Conservation (phyloP, 345 rosid genomes). For the Pistacia vera region DNA sequence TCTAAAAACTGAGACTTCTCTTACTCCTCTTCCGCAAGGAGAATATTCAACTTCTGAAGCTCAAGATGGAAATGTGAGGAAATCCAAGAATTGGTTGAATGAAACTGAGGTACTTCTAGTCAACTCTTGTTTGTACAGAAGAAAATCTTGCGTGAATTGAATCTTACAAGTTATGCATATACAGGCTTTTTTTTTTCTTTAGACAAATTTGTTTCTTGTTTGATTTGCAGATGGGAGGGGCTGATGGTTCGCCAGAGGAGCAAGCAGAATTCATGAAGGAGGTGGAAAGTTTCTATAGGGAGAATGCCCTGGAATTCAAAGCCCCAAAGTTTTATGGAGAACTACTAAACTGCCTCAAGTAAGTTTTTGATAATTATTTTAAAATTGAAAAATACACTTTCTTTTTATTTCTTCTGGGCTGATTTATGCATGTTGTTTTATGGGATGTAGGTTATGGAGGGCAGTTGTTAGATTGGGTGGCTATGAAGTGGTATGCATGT, state of each 20-base stretch:
- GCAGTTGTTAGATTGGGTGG: constrained; percentile 81
- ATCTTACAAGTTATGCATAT: constrained; percentile 4
- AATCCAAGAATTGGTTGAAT: constrained; percentile 66
- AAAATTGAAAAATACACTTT: constrained; percentile 10
- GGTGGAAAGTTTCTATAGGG: constrained; percentile 63
- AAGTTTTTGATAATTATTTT: constrained; percentile 30
- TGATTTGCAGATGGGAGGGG: constrained; percentile 51
- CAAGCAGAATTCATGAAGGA: constrained; percentile 68
- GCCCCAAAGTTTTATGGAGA: constrained; percentile 77
- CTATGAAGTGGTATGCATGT: constrained; percentile 75
- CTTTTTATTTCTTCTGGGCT: constrained; percentile 15
- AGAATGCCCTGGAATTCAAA: constrained; percentile 64
- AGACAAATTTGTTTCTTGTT: constrained; percentile 13
- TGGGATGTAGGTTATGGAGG: constrained; percentile 74
- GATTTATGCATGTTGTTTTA: constrained; percentile 18
- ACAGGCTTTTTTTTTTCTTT: background rate
- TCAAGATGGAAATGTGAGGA: constrained; percentile 34
- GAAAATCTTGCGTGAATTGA: background rate
- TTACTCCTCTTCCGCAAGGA: constrained; percentile 23
- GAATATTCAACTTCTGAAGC: constrained; percentile 33
- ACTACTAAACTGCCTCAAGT: constrained; percentile 82
- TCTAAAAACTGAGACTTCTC: constrained; percentile 21
- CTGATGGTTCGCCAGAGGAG: constrained; percentile 72
- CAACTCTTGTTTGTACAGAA: background rate
- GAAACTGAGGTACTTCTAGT: constrained; percentile 49